A percentile compares a stretch with the other conserved stretches of the same genome.
phyloP scores from a whole-genome alignment of 192 early-diverging fungal species.

The Irineochytrium annulatum region DNA sequence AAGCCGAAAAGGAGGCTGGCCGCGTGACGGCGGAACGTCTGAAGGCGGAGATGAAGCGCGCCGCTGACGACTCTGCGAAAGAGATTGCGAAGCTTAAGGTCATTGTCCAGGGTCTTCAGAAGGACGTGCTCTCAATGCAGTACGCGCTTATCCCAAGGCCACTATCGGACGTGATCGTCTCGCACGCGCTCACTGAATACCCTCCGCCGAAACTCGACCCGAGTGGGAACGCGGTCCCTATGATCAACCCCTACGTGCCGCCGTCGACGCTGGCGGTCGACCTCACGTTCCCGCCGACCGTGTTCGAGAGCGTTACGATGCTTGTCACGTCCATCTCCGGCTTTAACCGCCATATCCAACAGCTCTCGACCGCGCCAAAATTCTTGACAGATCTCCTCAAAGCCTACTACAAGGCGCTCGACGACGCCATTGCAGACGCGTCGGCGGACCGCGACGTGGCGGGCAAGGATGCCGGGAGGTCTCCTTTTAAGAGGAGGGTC shows the following conservation, averaged over 20 bases:
- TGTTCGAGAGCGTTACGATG: slow-evolving; percentile 7
- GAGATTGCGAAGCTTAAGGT: background rate
- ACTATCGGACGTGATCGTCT: background rate
- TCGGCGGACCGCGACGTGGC: background rate
- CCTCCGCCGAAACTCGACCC: background rate
- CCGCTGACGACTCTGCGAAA: background rate
- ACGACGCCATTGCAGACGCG: slow-evolving; percentile 1
- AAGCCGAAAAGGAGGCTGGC: slow-evolving; percentile 6
- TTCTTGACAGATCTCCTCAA: slow-evolving; percentile 5
- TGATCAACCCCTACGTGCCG: background rate
- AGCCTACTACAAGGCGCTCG: slow-evolving; percentile 12
- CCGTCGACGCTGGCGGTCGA: slow-evolving; percentile 7
- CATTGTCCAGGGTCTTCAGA: background rate
- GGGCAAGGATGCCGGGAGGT: background rate
- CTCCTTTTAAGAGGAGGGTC: too few relatives aligned
- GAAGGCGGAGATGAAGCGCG: background rate
- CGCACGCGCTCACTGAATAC: background rate
- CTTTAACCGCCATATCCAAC: slow-evolving; percentile 22
- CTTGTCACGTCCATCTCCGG: slow-evolving; percentile 20
- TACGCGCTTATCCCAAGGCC: slow-evolving; percentile 7
- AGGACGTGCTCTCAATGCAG: background rate
- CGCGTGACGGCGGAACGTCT: background rate
- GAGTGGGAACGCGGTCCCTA: background rate
- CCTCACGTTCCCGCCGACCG: slow-evolving; percentile 1
- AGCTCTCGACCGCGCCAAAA: slow-evolving; percentile 7